These are phyloP conservation scores for Hypoxylon rubiginosum DNA, from an alignment of 2,329 filamentous ascomycete genomes.

Conservation along the genomic window DNA sequence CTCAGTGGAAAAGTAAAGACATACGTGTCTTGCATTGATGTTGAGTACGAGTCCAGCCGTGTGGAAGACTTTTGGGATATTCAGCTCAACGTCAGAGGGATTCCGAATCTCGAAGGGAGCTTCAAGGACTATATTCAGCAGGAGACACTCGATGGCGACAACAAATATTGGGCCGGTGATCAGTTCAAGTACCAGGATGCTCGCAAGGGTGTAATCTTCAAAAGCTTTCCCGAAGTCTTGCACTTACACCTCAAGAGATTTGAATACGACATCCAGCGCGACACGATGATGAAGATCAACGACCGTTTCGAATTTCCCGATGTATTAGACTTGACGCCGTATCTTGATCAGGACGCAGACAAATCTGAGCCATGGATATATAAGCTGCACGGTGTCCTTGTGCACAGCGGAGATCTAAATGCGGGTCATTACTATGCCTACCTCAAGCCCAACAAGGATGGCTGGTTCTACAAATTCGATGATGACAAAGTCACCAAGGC, in stretches of 20 bases:
- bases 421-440: slow-evolving; percentile 99
- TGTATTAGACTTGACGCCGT: slow-evolving; percentile 85
- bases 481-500: slow-evolving; percentile 97
- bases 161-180: slow-evolving; percentile 95
- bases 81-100: slow-evolving; percentile 94
- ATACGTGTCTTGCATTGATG: slow-evolving; percentile 98
- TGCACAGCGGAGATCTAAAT: slow-evolving; percentile 96
- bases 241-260: slow-evolving; percentile 97
- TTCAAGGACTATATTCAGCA: slow-evolving; percentile 97
- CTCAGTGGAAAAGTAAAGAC: slow-evolving; percentile 99
- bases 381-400: slow-evolving; percentile 92
- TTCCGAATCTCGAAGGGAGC: slow-evolving; percentile 92
- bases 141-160: slow-evolving; percentile 96
- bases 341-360: slow-evolving; percentile 87
- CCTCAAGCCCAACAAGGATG: slow-evolving; percentile 91
- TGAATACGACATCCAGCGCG: slow-evolving; percentile 95
- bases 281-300: slow-evolving; percentile 99
- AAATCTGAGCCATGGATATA: slow-evolving; percentile 91
- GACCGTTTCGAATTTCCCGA: slow-evolving; percentile 93
- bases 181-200: slow-evolving; percentile 94
- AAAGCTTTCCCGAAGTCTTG: slow-evolving; percentile 91
- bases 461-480: slow-evolving; percentile 96
- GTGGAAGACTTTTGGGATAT: slow-evolving; percentile 99
- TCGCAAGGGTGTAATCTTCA: slow-evolving; percentile 97
- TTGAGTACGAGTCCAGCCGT: slow-evolving; percentile 95